Evolutionary conservation across 2,329 filamentous ascomycete species (phyloP), one percentile per base, ranked within the genome.

Genomic region (Colletotrichum siamense): DNA sequence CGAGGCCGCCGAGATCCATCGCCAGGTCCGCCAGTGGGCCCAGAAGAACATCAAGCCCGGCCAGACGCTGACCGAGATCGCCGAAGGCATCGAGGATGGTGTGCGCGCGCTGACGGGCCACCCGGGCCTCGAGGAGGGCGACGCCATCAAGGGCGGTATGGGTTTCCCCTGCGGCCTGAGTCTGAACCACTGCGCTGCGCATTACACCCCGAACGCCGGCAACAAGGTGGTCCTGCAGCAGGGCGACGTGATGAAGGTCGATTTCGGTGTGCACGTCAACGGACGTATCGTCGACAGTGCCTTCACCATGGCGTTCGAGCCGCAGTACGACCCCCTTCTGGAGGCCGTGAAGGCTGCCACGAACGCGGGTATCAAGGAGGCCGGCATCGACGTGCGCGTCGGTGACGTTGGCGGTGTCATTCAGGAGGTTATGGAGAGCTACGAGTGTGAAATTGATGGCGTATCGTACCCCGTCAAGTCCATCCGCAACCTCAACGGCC

Each of bases 151-250:
- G 81, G 95, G 92, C 36, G 95, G 95, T 70, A 95, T 98, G 91
- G 95, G 95, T 7, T 98, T 98, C 87, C 95, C 95, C 5, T 96
- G 94, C 22, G 95, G 95, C 71, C 87, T 98, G 75, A 96, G 94
- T 83, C 89, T 97, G 80, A 96, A 98, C 86, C 92, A 97, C 84
- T 95, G 94, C 81, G 95, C 95, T 2, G 95, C 95, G 6, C 95
- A 98, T 86, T 98, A 95, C 85, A 96, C 94, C 8, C 95, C 95
- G 16, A 98, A 98, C 83, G 94, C 94, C 3, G 95, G 95, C 71
- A 97, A 97, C 86, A 95, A 95, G 83, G 90, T 94, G 81, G 85
- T 96, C 34, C 87, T 97, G 76, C 88, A 94, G 81, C 84, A 93
- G 77, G 90, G 91, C 78, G 95, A 98, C 82, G 94, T 98, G 39